Evolutionary conservation across 2,329 filamentous ascomycete genomes (phyloP), one percentile per base, ranked within the genome.

Genomic region (Exophiala spinifera): DNA sequence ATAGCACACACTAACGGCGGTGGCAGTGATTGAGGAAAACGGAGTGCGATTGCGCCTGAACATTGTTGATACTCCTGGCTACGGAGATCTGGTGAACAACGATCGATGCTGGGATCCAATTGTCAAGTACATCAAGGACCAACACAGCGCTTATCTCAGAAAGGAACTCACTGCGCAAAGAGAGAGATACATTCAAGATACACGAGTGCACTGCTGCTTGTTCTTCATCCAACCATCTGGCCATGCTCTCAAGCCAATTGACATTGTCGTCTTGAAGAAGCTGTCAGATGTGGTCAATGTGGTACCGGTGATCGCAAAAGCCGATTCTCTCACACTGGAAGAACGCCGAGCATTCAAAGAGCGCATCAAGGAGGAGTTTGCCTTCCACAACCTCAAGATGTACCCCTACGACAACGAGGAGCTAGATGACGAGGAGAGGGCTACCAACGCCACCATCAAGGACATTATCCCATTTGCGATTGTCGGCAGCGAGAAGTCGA

Each of bases 121-220:
- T 73, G 92, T 99, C 82, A 99, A 99, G 82, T 99, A 99, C 79
- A 99, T 99, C 83, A 99, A 99, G 83, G 94, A 99, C 77, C 94
- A 99, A 81, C 94, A 99, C 82, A 96, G 91, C 49, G 92, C 94
- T 68, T 99, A 97, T 79, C 85, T 99, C 66, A 89, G 94, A 76
- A 99, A 99, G 83, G 94, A 99, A 77, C 90, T 99, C 70, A 97
- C 94, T 52, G 94, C 94, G 65, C 94, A 99, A 82, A 89, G 94
- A 77, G 94, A 99, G 78, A 88, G 94, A 69, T 99, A 99, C 76
- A 96, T 99, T 65, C 92, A 96, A 79, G 94, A 99, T 76, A 99
- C 94, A 64, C 89, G 94, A 70, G 96, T 99, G 70, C 94, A 99
- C 82, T 96, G 91, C 86, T 99, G 94, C 76, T 79, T 99, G 68